Conservation (phyloP, 2,329 filamentous ascomycete species). For the Ophiostoma tasmaniense region DNA sequence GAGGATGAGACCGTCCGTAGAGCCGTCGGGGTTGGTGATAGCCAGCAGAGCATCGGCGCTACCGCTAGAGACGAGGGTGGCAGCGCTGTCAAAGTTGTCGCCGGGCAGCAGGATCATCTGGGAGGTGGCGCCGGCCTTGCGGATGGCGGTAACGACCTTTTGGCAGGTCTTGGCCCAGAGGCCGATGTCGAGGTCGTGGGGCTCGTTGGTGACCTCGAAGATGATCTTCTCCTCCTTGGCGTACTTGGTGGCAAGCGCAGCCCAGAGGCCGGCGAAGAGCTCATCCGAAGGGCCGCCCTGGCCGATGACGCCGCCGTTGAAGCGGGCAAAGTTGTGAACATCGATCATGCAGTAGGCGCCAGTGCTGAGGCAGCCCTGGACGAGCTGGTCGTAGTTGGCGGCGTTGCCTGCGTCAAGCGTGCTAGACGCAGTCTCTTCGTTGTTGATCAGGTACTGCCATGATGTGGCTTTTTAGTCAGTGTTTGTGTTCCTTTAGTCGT, state of each 20-base stretch:
- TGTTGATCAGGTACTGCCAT: conserved; percentile 44
- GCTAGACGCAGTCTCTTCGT: conserved; percentile 35
- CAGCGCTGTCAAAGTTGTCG: conserved; percentile 29
- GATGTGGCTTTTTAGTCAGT: conserved; percentile 30
- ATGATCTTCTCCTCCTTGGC: conserved; percentile 43
- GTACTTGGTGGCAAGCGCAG: conserved; percentile 50
- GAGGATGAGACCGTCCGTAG: conserved; percentile 46
- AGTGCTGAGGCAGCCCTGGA: conserved; percentile 40
- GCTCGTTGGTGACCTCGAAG: conserved; percentile 64
- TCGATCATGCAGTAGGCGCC: conserved; percentile 45
- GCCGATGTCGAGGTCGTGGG: conserved; percentile 49
- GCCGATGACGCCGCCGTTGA: conserved; percentile 54
- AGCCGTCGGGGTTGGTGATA: conserved; percentile 51
- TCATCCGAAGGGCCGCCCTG: conserved; percentile 55
- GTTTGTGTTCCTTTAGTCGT: background rate
- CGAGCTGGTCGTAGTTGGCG: conserved; percentile 39
- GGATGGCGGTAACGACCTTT: conserved; percentile 55
- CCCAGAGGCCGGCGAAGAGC: conserved; percentile 55
- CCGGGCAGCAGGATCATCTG: conserved; percentile 59
- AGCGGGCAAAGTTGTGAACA: conserved; percentile 50
- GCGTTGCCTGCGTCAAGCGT: conserved; percentile 35
- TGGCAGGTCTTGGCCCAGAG: conserved; percentile 55
- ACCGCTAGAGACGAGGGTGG: conserved; percentile 37
- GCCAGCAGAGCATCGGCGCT: conserved; percentile 42
- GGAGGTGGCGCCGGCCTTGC: conserved; percentile 49